These are phyloP conservation scores for Pouteria campechiana DNA, from an alignment of 179 eudicot genomes.

Conservation along the genomic window DNA sequence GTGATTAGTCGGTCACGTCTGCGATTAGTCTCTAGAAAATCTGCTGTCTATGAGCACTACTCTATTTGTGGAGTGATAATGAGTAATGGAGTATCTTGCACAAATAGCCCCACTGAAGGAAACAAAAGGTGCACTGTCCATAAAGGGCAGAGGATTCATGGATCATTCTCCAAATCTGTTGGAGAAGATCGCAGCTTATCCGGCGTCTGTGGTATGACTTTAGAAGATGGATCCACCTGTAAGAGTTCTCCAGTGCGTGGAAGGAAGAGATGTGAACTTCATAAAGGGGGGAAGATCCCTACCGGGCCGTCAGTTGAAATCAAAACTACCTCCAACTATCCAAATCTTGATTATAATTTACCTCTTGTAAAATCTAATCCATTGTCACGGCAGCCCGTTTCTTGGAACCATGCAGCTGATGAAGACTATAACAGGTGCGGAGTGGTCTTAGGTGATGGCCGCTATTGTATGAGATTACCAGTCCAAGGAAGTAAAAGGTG, in stretches of 20 bases:
- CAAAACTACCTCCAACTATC: not conserved
- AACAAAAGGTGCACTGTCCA: constrained; percentile 60
- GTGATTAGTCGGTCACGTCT: constrained; percentile 52
- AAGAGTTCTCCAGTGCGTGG: constrained; percentile 35
- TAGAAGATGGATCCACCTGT: constrained; percentile 52
- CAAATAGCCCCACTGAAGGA: constrained; percentile 25
- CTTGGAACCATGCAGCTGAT: not conserved
- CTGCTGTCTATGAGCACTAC: constrained; percentile 2
- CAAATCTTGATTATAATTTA: not conserved
- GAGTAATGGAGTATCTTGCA: constrained; percentile 28
- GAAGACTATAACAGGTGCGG: constrained; percentile 35
- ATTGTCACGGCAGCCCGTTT: not conserved
- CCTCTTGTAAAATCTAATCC: not conserved
- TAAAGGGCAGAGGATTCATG: constrained; percentile 45
- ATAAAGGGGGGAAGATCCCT: constrained; percentile 66
- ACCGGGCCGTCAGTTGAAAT: too few relatives aligned
- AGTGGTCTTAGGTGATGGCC: constrained; percentile 32
- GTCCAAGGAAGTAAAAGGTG: constrained; percentile 60
- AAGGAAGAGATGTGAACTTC: constrained; percentile 59
- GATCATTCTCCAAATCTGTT: too few relatives aligned
- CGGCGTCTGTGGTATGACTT: constrained; percentile 47
- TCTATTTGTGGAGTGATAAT: constrained; percentile 32
- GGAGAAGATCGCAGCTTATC: constrained; percentile 2
- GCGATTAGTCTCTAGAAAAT: constrained; percentile 23
- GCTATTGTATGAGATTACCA: constrained; percentile 36